Evolutionary conservation across 257 asterid species (phyloP), one percentile per base, ranked within the genome.

Genomic region (Nicotiana knightiana): DNA sequence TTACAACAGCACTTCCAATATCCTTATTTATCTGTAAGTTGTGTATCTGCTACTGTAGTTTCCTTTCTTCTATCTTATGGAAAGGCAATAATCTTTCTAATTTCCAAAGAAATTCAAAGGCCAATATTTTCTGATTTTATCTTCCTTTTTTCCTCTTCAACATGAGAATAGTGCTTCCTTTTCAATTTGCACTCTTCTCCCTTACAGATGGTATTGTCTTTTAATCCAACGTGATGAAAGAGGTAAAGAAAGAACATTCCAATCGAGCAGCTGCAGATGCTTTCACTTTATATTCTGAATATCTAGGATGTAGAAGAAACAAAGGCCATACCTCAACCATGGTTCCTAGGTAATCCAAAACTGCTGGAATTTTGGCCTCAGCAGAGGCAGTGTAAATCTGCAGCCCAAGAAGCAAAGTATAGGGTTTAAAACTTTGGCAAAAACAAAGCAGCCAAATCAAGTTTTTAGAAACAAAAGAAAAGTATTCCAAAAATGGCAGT

Each of bases 281-380:
- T 51, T 73, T 73, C 24, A 15, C 63, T 73, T 51, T 48, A 62
- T 73, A 26, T 73, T 73, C 61, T 73, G 39, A 48, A 48, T 73
- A 15, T 51, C 26, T 51, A 73, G 43, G 62, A 73, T 46, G 79
- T 15, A 24, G 43, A 81, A 87, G 59, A 73, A 76, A 65, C 53
- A 81, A 35, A 67, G n/a, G 32, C 61, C 66, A 81, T 84, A 95
- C 98, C 97, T 95, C 97, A 86, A 90, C 85, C 28, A 96, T 81
- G 84, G 98, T 93, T 85, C 91, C 98, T 83, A 96, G 85, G 93
- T 96, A 96, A 86, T 94, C 98, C 84, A 91, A 90, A 86, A 94
- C 98, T 46, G 98, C 97, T 65, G 97, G 93, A 83, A 96, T 93
- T 90, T 96, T 94, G 75, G 91, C 99, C 87, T 90, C 96, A 15